Conservation (phyloP, 179 eudicot species). For the Vitellaria paradoxa region DNA sequence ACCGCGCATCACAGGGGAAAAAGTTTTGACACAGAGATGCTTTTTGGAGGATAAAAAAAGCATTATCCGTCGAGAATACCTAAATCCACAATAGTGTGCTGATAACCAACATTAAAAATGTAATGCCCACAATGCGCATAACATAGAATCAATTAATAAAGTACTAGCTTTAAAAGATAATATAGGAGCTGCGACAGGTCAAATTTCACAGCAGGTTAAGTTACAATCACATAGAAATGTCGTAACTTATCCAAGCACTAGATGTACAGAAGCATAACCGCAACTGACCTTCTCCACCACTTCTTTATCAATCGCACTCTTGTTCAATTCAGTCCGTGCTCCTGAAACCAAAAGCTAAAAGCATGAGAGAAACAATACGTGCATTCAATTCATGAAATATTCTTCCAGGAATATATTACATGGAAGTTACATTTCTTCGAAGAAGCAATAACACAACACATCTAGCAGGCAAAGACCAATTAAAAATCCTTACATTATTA, state of each 20-base stretch:
- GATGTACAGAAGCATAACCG: background rate
- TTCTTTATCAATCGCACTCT: slow-evolving; percentile 74
- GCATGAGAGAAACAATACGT: background rate
- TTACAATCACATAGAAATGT: background rate
- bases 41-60: background rate
- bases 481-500: background rate
- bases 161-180: too few species aligned
- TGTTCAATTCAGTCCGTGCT: slow-evolving; percentile 69
- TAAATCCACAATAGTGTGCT: background rate
- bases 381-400: background rate
- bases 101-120: background rate
- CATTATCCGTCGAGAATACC: background rate
- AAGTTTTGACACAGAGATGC: background rate
- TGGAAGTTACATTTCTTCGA: background rate
- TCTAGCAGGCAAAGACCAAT: background rate
- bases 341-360: slow-evolving; percentile 39
- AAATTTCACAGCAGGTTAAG: background rate
- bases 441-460: background rate
- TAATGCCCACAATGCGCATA: too few species aligned
- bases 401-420: background rate
- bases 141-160: too few species aligned
- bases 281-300: slow-evolving; percentile 83
- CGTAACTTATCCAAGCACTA: background rate
- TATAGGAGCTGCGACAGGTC: too few species aligned
- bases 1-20: background rate